Evolutionary conservation across 2,329 filamentous ascomycete species (phyloP), one percentile per base, ranked within the genome.

Genomic region (Thelonectria blattea): DNA sequence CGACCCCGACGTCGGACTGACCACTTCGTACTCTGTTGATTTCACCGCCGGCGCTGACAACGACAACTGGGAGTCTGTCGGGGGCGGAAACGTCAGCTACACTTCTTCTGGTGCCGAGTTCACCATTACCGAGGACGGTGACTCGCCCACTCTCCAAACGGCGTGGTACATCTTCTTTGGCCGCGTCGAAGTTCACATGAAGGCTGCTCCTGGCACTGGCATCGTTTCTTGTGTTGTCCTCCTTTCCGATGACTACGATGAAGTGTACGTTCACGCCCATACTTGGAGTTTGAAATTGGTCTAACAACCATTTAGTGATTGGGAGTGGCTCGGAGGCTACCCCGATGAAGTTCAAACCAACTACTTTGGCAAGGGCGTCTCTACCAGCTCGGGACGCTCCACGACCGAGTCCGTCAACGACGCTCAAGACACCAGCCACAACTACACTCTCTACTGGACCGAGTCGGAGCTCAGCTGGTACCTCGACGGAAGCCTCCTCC

Each of bases 121-220:
- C 70, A 85, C 86, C 61, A 92, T 92, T 73, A 84, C 80, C 1
- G 75, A 85, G 11, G 77, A 81, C 49, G 78, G 78, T 3, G 84
- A 88, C 45, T 81, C 79, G 24, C 84, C 88, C 3, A 86, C 85
- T 2, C 91, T 92, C 72, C 83, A 83, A 71, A 82, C 82, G 17
- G 82, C 89, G 65, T 92, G 89, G 84, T 93, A 93, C 78, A 91
- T 94, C 73, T 93, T 94, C 88, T 94, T 92, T 68, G 91, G 91
- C 43, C 86, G 85, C 64, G 85, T 92, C 60, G 87, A 91, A 49
- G 85, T 89, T 51, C 83, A 83, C 17, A 79, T 93, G 76, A 89
- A 91, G 74, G 84, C 90, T 10, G 88, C 91, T 6, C 83, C 89
- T 0, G 91, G 91, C 5, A 83, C 82, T 1, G 91, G 91, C 20